Evolutionary conservation across 176 grass and related monocot genomes (phyloP), one percentile per base, ranked within the genome.

Genomic region (Eragrostis nindensis): DNA sequence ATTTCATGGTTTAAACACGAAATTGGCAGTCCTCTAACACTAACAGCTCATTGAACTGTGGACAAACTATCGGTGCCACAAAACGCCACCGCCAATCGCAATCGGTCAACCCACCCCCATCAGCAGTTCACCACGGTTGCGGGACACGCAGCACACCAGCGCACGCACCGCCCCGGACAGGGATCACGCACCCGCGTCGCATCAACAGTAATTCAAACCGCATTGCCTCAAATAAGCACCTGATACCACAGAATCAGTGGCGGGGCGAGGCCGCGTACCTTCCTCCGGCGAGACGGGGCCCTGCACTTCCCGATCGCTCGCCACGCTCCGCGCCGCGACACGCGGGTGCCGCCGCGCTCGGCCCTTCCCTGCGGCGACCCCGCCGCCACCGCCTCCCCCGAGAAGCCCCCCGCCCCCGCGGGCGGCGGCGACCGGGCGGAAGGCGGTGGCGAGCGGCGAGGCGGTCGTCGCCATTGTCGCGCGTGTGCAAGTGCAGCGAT

Each of bases 221-320:
- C 87, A 90, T 82, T 73, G 61, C 49, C n/a, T 9, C 30, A 41
- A 13, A 62, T 14, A 43, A 13, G 5, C 40, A 66, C 0, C 66
- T 1, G 8, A 17, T 14, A 66, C 9, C 9, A 25, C 17, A 2
- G 2, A 45, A 42, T 6, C 22, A 38, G 43, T 54, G 4, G 72
- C 30, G 36, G 4, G 5, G 60, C 22, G 39, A n/a, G 21, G 49
- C 69, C 47, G 19, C 85, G 75, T 55, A 94, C 92, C 92, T 84
- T 75, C 86, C 39, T 86, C 86, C n/a, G 73, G 68, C 48, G 86
- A 81, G 50, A 75, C 65, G 52, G 89, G 30, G 5, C 78, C 86
- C 79, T 81, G 71, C 69, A 91, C 62, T 65, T 74, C 92, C 55
- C 74, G 83, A 89, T 94, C 92, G 80, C 89, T 94, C 63, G 89